Evolutionary conservation across 495 filamentous ascomycete genomes (phyloP), one percentile per base, ranked within the genome.

Genomic region (Schizothecium vesticola): DNA sequence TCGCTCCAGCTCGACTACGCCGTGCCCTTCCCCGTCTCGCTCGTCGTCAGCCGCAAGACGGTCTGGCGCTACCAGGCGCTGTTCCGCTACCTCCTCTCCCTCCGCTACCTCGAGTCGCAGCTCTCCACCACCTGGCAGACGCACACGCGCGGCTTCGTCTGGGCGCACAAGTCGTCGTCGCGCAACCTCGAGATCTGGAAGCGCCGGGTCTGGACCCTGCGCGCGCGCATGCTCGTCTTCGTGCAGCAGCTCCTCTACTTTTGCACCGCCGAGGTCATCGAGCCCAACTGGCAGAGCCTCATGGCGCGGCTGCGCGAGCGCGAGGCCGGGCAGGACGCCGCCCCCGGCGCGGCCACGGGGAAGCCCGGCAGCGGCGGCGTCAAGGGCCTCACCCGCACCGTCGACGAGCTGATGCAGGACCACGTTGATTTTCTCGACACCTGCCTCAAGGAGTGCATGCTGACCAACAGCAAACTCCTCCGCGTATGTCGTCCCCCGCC

Each of bases 341-440:
- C 61, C 11, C 23, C 55, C 12, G 51, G 29, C 29, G 57, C 68
- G 5, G 59, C 60, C 19, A n/a, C 51, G 26, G n/a, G 22, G 16
- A 60, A 26, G 22, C 25, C 25, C 16, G 43, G 28, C 21, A 28
- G 22, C 19, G 29, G 26, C 22, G 65, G 13, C 24, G 78, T 75
- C 12, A 78, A 83, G 23, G 84, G 68, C 73, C 77, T 72, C n/a
- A 92, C 91, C 67, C 85, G 93, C 55, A 99, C 95, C 0, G 96
- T 99, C 19, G 95, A 99, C 72, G 92, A 97, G 76, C 80, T 99
- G 73, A 99, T 99, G 95, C 93, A 98, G 78, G 94, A 98, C 77
- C 95, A 99, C 82, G 94, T 99, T 31, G 95, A 98, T 79, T 98
- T 98, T 77, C 78, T 99, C 65, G 95, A 97, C 73, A 97, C 94